These are phyloP conservation scores for Canna indica DNA, from an alignment of 176 grass and related monocot species.

Conservation along the genomic window DNA sequence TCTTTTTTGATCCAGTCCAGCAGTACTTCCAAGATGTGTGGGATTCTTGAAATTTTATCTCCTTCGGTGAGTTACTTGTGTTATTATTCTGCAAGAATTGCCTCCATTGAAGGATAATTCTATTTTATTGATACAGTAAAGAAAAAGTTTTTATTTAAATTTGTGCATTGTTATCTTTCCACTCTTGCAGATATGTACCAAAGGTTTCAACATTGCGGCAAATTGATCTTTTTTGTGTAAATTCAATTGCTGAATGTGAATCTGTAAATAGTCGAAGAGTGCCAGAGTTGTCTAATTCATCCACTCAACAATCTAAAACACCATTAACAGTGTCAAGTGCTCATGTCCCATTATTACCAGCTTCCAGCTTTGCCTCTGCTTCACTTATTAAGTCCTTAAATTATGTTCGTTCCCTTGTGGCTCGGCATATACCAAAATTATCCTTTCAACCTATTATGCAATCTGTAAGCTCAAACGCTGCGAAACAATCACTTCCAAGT, in stretches of 20 bases:
- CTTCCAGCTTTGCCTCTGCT: slow-evolving; percentile 56
- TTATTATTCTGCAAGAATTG: neutral
- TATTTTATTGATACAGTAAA: neutral
- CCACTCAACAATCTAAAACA: slow-evolving; percentile 32
- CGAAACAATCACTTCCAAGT: slow-evolving; percentile 69
- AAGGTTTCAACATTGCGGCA: slow-evolving; percentile 76
- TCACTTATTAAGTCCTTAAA: slow-evolving; percentile 91
- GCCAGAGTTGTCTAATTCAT: slow-evolving; percentile 21
- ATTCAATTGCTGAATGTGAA: slow-evolving; percentile 74
- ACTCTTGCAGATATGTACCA: slow-evolving; percentile 58
- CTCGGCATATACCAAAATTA: slow-evolving; percentile 73
- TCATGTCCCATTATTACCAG: slow-evolving; percentile 34
- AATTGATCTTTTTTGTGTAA: slow-evolving; percentile 89
- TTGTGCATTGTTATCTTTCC: slow-evolving; percentile 15
- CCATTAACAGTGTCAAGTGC: slow-evolving; percentile 39
- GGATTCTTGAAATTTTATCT: slow-evolving; percentile 87
- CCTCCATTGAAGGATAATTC: neutral
- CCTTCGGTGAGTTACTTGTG: slow-evolving; percentile 44
- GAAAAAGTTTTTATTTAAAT: neutral
- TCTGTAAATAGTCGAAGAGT: slow-evolving; percentile 39
- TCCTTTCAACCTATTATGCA: slow-evolving; percentile 66
- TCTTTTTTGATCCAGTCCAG: slow-evolving; percentile 63
- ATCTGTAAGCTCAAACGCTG: slow-evolving; percentile 27
- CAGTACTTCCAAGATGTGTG: slow-evolving; percentile 87
- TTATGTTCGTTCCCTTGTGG: slow-evolving; percentile 89